Evolutionary conservation across 2,329 filamentous ascomycete species (phyloP).

Genomic region (Uncinocarpus reesii): DNA sequence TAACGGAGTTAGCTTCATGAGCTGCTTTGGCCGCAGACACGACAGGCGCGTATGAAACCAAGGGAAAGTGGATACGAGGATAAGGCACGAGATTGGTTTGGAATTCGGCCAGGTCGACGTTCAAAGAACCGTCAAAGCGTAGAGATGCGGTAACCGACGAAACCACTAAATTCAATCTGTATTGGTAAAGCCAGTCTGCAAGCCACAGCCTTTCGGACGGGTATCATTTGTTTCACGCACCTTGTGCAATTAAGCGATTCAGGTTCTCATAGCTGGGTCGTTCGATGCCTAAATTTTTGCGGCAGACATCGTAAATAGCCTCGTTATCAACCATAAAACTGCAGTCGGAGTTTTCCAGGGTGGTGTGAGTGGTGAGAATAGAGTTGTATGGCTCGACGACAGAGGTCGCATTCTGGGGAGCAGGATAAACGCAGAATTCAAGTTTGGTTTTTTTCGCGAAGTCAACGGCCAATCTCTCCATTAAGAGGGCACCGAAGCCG

Average conservation of each 20-base stretch:
- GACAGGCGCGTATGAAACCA: slow-evolving; percentile 56
- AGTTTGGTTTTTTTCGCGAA: slow-evolving; percentile 61
- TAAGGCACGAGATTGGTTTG: slow-evolving; percentile 60
- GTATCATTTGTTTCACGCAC: slow-evolving; percentile 38
- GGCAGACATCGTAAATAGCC: slow-evolving; percentile 58
- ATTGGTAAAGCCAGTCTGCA: slow-evolving; percentile 6
- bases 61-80: slow-evolving; percentile 56
- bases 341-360: slow-evolving; percentile 58
- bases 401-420: slow-evolving; percentile 54
- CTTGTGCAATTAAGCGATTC: slow-evolving; percentile 58
- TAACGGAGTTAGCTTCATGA: slow-evolving; percentile 89
- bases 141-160: slow-evolving; percentile 57
- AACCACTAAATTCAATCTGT: slow-evolving; percentile 43
- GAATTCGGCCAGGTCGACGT: slow-evolving; percentile 59
- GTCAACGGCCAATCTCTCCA: slow-evolving; percentile 54
- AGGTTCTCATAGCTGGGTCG: slow-evolving; percentile 55
- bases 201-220: not conserved
- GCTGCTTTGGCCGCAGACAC: slow-evolving; percentile 60
- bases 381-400: slow-evolving; percentile 61
- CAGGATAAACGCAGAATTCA: slow-evolving; percentile 56
- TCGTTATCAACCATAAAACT: slow-evolving; percentile 61
- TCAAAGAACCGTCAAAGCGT: slow-evolving; percentile 56
- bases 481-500: slow-evolving; percentile 54
- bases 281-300: slow-evolving; percentile 53
- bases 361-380: slow-evolving; percentile 47